These are phyloP conservation scores for Ulmus americana DNA, from an alignment of 331 rosid species.

Conservation along the genomic window DNA sequence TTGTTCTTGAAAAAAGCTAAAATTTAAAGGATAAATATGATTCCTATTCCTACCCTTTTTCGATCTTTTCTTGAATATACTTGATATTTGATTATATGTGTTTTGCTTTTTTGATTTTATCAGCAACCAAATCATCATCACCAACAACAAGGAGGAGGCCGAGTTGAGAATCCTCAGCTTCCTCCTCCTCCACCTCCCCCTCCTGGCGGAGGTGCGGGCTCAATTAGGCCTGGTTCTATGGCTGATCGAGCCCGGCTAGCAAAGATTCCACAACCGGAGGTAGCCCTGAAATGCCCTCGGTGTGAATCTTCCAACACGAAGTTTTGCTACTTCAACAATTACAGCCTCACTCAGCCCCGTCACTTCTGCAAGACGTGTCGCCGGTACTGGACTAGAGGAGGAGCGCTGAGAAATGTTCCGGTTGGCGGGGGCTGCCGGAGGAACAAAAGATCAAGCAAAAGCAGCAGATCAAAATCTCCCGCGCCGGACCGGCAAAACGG, in stretches of 20 bases:
- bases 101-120: not conserved
- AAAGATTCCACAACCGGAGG: constrained; percentile 58
- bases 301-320: constrained; percentile 87
- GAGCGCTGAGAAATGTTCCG: constrained; percentile 80
- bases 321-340: constrained; percentile 85
- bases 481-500: constrained; percentile 24
- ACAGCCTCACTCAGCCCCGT: constrained; percentile 77
- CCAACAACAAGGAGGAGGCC: constrained; percentile 15
- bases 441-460: constrained; percentile 41
- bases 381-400: constrained; percentile 92
- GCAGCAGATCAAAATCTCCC: constrained; percentile 51
- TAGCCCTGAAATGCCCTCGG: constrained; percentile 65
- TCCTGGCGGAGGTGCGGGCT: constrained; percentile 25
- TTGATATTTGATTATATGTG: constrained; percentile 21
- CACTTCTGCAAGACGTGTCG: constrained; percentile 92
- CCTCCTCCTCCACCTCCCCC: constrained; percentile 25
- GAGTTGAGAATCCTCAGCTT: constrained; percentile 22
- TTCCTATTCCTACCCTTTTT: constrained; percentile 41
- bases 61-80: constrained; percentile 66
- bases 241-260: constrained; percentile 71
- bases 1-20: constrained; percentile 54
- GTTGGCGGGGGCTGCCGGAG: constrained; percentile 91
- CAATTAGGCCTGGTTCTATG: constrained; percentile 63
- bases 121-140: constrained; percentile 42
- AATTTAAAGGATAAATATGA: constrained; percentile 22